Base-by-base conservation (phyloP, 192 early-diverging fungal genomes). In the Linderina pennispora region DNA sequence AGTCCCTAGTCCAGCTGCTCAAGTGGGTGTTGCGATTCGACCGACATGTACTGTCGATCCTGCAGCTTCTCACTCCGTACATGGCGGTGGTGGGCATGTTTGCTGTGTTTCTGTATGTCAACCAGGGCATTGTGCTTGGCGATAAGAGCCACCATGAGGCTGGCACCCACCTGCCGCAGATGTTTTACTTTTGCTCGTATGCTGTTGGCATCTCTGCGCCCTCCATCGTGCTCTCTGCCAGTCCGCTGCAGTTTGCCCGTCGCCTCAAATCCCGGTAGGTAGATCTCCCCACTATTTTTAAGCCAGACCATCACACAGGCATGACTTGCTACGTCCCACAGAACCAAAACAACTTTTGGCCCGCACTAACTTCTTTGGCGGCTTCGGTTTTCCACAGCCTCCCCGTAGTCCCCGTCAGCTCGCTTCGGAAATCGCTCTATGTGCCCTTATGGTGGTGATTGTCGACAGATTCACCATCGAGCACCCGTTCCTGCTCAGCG, bases 401-500 rank as follows among this genome's bases (percentile, higher is more conserved):
- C n/a, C n/a, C n/a, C n/a, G n/a, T 19, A 15, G 15, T 7, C 45
- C 16, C 10, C 8, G 39, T 36, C 35, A 25, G 13, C n/a, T 43
- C 3, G 46, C 31, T 4, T n/a, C 41, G 13, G 25, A 31, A 0
- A 1, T 39, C 23, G 16, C 21, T 0, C 11, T 50, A 17, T 14
- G 21, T 2, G 22, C 26, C n/a, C 19, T 18, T 16, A 77, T 79
- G 59, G 31, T 50, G 7, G 42, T 69, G 23, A 41, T 74, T 20
- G 52, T 86, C 50, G 45, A 67, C 9, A 44, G 59, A 15, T 85
- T 65, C 57, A 88, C 84, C 48, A 72, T 82, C 48, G 92, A 90
- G 58, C 95, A 98, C 53, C 90, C 91, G 35, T 98, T 95, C 60
- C 62, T 98, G 39, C 75, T 96, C 18, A 81, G 85, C 53, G 95